Evolutionary conservation across 176 grass and related monocot species (phyloP).

Genomic region (Themeda triandra): DNA sequence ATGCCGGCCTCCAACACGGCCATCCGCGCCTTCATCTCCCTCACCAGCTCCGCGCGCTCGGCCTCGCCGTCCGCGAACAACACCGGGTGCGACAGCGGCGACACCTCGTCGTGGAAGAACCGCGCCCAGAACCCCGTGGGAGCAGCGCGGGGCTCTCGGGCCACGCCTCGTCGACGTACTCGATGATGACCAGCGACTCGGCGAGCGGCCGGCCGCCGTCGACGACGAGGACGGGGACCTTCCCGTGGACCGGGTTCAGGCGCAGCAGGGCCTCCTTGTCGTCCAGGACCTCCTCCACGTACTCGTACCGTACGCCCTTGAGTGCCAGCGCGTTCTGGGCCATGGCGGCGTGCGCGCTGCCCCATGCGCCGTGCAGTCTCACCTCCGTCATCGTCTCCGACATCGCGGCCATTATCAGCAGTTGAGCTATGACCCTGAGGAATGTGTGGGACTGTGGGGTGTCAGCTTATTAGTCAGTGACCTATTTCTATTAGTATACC

Average conservation of each 20-base stretch:
- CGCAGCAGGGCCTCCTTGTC: slow-evolving; percentile 37
- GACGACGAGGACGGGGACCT: slow-evolving; percentile 49
- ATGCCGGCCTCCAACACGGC: no score
- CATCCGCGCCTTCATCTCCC: no score
- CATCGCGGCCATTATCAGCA: not conserved
- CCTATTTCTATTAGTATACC: not conserved
- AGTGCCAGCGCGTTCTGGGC: slow-evolving; percentile 38
- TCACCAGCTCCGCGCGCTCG: no score
- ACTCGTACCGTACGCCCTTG: slow-evolving; percentile 52
- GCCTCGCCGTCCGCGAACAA: no score
- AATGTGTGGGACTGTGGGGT: not conserved
- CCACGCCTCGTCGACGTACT: slow-evolving; percentile 43
- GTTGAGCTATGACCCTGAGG: not conserved
- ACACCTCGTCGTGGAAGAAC: no score
- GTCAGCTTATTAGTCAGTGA: not conserved
- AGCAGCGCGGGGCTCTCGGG: no score
- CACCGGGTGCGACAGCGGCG: no score
- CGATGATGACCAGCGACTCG: slow-evolving; percentile 45
- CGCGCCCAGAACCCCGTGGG: no score
- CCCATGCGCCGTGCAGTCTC: slow-evolving; percentile 38
- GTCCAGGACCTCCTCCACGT: slow-evolving; percentile 55
- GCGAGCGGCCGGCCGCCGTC: slow-evolving; percentile 20
- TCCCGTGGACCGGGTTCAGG: slow-evolving; percentile 41
- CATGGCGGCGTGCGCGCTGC: slow-evolving; percentile 21
- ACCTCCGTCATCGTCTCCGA: not conserved